phyloP scores from a whole-genome alignment of 139 green algal species.

The Nannochloris sp. region DNA sequence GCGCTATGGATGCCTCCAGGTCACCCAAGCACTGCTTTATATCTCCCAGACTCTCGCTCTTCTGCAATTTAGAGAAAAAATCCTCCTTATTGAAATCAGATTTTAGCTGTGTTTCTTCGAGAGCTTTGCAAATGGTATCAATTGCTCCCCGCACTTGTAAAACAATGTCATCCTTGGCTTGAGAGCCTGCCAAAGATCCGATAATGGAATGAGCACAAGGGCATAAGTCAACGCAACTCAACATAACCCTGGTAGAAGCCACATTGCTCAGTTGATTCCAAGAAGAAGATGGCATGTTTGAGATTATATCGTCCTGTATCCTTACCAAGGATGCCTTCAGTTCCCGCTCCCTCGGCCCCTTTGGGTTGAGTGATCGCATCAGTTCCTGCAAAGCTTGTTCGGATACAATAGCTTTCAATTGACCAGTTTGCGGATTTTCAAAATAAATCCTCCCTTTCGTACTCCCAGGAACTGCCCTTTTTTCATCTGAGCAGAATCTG shows the following conservation, averaged over 20 bases:
- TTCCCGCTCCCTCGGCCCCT: constrained; percentile 42
- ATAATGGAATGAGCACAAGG: background rate
- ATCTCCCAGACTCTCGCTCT: constrained; percentile 10
- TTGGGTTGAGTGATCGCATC: constrained; percentile 33
- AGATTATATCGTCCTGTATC: constrained; percentile 6
- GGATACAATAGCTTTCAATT: constrained; percentile 33
- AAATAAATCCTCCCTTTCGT: constrained; percentile 27
- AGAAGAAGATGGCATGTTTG: constrained; percentile 24
- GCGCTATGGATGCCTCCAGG: constrained; percentile 39
- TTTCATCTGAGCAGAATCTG: constrained; percentile 24
- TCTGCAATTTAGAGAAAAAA: constrained; percentile 32
- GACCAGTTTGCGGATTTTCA: constrained; percentile 28
- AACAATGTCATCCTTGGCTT: background rate
- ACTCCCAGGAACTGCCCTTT: constrained; percentile 8
- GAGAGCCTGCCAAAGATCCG: too few relatives aligned
- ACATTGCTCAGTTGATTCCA: too few relatives aligned
- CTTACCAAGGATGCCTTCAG: constrained; percentile 33
- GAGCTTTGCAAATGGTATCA: constrained; percentile 4
- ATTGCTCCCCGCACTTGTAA: constrained; percentile 7
- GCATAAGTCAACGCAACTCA: constrained; percentile 17
- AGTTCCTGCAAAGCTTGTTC: constrained; percentile 40
- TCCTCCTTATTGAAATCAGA: constrained; percentile 1
- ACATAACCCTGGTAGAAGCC: constrained; percentile 16
- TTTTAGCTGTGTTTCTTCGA: background rate
- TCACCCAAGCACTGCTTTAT: constrained; percentile 45